These are phyloP conservation scores for Haplosporangium gracile DNA, from an alignment of 192 early-diverging fungal species.

Conservation along the genomic window DNA sequence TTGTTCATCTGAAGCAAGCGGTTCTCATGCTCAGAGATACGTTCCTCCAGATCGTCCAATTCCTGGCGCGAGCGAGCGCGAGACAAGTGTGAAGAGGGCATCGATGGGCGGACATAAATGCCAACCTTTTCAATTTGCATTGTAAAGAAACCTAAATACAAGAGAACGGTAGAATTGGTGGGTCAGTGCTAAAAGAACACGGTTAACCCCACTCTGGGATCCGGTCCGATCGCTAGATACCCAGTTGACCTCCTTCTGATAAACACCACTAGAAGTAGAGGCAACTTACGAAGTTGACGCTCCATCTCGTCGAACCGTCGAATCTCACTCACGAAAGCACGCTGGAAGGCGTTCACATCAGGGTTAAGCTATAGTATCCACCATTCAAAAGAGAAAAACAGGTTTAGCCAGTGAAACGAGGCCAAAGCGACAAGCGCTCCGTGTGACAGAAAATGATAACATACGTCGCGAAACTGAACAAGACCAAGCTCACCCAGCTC, in stretches of 20 bases:
- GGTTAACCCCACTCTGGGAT: not conserved
- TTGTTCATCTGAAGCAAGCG: slow-evolving; percentile 89
- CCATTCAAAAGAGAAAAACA: slow-evolving; percentile 10
- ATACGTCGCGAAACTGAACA: slow-evolving; percentile 95
- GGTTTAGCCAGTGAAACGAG: not conserved
- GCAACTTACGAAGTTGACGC: slow-evolving; percentile 86
- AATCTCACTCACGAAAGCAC: slow-evolving; percentile 95
- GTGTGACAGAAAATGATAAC: slow-evolving; percentile 16
- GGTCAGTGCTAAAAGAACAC: not conserved
- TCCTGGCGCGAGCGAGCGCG: slow-evolving; percentile 87
- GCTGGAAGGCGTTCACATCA: slow-evolving; percentile 96
- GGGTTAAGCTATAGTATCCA: slow-evolving; percentile 81
- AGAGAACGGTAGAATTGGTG: not conserved
- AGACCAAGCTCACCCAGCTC: slow-evolving; percentile 96
- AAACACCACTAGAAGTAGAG: not conserved
- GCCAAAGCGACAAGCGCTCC: not conserved
- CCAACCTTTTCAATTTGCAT: slow-evolving; percentile 84
- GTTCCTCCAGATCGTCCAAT: slow-evolving; percentile 93
- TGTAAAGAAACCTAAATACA: slow-evolving; percentile 79
- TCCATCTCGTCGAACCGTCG: slow-evolving; percentile 98
- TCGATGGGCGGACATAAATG: slow-evolving; percentile 68
- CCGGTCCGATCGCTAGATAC: not conserved
- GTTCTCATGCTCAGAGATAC: slow-evolving; percentile 83
- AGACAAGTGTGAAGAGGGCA: slow-evolving; percentile 62
- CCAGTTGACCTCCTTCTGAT: no score